Base-by-base conservation (phyloP, 2,329 filamentous ascomycete genomes). In the Rasamsonia emersonii region DNA sequence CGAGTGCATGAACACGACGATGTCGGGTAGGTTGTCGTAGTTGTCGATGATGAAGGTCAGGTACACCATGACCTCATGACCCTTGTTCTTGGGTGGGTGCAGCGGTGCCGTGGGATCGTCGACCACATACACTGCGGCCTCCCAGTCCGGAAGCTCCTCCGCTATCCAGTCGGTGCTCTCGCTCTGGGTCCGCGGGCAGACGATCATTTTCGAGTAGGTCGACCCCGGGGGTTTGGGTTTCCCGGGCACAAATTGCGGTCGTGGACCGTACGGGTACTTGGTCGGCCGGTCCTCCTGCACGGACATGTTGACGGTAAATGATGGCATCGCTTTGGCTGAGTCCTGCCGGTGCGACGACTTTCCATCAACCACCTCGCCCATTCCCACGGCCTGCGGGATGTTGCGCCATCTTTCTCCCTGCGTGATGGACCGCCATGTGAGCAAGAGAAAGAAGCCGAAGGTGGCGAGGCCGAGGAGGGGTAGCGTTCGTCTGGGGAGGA, bases 41-140 rank as follows among this genome's bases (percentile, higher is more conserved):
- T 75, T 64, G 40, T 79, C 72, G 47, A 79, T 73, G 39, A 79
- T 70, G 51, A 73, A 78, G 25, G 71, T 71, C 28, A 79, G 59
- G 49, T 79, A 79, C 9, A 66, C 62, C 66, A 78, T 77, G 15
- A 71, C 71, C 51, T 79, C 75, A 44, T 73, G 67, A 25, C 75
- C 75, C 47, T 77, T 75, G 41, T 78, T 76, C 45, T 64, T 65
- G 4, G 71, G 69, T 0, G 71, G 60, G 43, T 71, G 70, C 13
- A 70, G 46, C 15, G 62, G 54, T 5, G 70, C 64, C 15, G 54
- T 51, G 2, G 62, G 61, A 38, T 74, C 68, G 42, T 75, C 65
- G 18, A 68, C 69, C 28, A 68, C 61, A 42, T 75, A 75, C 9
- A 73, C 49, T 8, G 66, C 61, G 8, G 59, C 48, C 14, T 54